These are phyloP conservation scores for Paramecium sexaurelia DNA, from an alignment of 73 alveolate genomes.

Conservation along the genomic window DNA sequence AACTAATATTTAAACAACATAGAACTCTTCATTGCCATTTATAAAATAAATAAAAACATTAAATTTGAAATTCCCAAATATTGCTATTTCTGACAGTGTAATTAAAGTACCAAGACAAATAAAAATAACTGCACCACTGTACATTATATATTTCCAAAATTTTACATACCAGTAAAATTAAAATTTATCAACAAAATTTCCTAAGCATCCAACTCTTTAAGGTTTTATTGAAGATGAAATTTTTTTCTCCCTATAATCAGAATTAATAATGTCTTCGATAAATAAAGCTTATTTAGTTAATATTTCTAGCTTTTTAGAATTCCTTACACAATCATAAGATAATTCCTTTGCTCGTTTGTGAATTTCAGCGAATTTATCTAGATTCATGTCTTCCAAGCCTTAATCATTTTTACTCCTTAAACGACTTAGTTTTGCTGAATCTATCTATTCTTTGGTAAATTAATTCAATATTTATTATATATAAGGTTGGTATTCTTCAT, in stretches of 20 bases:
- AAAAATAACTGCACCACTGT: neutral
- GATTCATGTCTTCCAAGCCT: conserved; percentile 8
- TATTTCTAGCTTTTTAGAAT: neutral
- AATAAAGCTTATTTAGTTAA: neutral
- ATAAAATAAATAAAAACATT: neutral
- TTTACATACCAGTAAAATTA: neutral
- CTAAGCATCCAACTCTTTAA: neutral
- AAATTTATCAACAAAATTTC: neutral
- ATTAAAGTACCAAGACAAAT: neutral
- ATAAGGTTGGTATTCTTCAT: conserved; percentile 39
- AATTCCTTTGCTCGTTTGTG: conserved; percentile 5
- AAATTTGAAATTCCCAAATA: neutral
- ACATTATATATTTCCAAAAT: conserved; percentile 1
- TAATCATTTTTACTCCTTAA: neutral
- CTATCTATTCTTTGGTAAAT: conserved; percentile 13
- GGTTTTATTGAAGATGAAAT: neutral
- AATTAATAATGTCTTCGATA: conserved; percentile 9
- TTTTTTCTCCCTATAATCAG: neutral
- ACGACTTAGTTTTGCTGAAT: neutral
- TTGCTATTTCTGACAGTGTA: neutral
- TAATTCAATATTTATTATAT: neutral
- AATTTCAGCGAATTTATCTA: neutral
- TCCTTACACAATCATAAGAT: neutral
- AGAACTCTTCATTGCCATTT: neutral
- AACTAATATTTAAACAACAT: neutral